These are phyloP conservation scores for Pythium scleroteichum DNA, from an alignment of 352 stramenopile genomes.

Conservation along the genomic window DNA sequence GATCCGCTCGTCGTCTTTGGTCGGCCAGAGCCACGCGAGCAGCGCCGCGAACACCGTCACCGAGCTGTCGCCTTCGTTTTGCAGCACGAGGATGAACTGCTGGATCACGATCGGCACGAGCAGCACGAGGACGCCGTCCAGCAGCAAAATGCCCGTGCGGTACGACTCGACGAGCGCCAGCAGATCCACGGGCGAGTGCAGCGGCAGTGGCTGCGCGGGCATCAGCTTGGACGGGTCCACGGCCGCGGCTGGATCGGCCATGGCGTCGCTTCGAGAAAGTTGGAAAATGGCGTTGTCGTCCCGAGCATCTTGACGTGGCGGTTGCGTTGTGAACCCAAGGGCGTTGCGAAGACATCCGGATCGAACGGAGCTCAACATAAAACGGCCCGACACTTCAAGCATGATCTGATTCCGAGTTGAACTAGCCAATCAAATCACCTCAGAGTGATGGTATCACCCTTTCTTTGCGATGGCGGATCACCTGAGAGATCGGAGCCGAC, in stretches of 20 bases:
- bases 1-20: slow-evolving; percentile 7
- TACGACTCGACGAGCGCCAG: slow-evolving; percentile 20
- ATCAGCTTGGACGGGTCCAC: slow-evolving; percentile 2
- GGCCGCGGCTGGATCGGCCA: slow-evolving; percentile 8
- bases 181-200: slow-evolving; percentile 8
- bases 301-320: no score
- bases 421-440: slow-evolving; percentile 1
- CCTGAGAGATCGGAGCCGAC: no score
- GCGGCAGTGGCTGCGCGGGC: background rate
- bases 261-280: slow-evolving; percentile 6
- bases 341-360: no score
- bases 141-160: slow-evolving; percentile 27
- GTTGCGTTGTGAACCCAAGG: slow-evolving; percentile 9
- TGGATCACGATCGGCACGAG: slow-evolving; percentile 29
- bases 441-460: slow-evolving; percentile 14
- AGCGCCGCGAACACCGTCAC: slow-evolving; percentile 3
- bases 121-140: slow-evolving; percentile 36
- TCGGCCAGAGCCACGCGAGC: background rate
- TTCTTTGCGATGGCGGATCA: background rate
- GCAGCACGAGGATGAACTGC: slow-evolving; percentile 6
- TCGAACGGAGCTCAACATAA: no score
- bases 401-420: slow-evolving; percentile 1
- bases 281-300: slow-evolving; percentile 11
- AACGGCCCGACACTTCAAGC: no score
- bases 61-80: slow-evolving; percentile 12